Conservation (phyloP, 352 stramenopile species). For the Phytopythium aichiense region DNA sequence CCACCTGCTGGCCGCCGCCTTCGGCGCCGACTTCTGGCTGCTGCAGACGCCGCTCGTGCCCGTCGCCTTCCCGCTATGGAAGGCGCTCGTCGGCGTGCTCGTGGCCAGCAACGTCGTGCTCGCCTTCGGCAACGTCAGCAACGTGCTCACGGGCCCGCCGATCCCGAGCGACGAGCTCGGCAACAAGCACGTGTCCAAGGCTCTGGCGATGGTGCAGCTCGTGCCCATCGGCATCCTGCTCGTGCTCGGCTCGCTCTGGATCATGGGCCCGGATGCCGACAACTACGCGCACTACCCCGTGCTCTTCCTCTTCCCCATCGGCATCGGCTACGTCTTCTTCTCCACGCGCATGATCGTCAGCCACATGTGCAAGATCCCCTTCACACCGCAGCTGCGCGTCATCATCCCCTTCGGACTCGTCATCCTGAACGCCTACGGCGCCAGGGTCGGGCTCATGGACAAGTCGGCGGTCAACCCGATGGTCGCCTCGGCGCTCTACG, state of each 20-base stretch:
- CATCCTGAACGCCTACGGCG: constrained; percentile 71
- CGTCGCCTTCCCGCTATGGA: constrained; percentile 4
- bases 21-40: constrained; percentile 61
- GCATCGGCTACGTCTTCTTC: constrained; percentile 83
- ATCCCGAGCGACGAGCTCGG: constrained; percentile 67
- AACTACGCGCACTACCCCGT: constrained; percentile 69
- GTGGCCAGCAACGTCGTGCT: constrained; percentile 77
- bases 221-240: constrained; percentile 64
- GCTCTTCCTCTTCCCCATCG: constrained; percentile 76
- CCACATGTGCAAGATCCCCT: constrained; percentile 90
- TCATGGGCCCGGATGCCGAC: constrained; percentile 56
- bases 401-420: constrained; percentile 75
- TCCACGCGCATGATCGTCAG: constrained; percentile 88
- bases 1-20: constrained; percentile 51
- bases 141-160: constrained; percentile 55
- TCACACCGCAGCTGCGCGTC: constrained; percentile 74
- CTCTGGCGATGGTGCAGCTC: constrained; percentile 71
- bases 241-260: constrained; percentile 61
- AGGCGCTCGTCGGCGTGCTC: constrained; percentile 38
- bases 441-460: constrained; percentile 36
- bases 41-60: constrained; percentile 30
- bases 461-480: constrained; percentile 60
- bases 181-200: constrained; percentile 83
- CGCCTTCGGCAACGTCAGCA: constrained; percentile 66
- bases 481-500: constrained; percentile 62